A percentile compares a stretch with the other conserved stretches of the same genome.
Conservation (phyloP, 2,329 filamentous ascomycete species). For the Colletotrichum paranaense region DNA sequence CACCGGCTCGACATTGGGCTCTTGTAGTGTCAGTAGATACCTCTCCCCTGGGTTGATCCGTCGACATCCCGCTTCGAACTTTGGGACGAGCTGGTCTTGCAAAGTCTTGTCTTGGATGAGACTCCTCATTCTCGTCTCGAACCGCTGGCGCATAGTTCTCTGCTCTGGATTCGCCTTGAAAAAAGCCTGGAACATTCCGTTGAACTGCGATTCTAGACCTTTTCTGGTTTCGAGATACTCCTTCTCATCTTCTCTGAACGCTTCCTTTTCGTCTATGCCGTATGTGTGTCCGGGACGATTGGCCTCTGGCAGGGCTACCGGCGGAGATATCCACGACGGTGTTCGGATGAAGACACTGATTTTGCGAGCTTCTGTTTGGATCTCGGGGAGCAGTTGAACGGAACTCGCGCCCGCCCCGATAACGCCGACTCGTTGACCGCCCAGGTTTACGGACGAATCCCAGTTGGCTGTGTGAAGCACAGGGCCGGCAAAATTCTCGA, state of each 20-base stretch:
- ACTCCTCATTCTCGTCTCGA: neutral
- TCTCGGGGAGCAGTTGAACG: conserved; percentile 54
- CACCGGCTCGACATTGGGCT: conserved; percentile 52
- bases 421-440: conserved; percentile 49
- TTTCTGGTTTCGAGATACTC: conserved; percentile 43
- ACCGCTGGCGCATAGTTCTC: neutral
- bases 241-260: conserved; percentile 16
- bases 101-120: neutral
- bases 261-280: neutral
- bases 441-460: conserved; percentile 51
- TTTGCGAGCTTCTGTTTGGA: conserved; percentile 52
- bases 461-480: conserved; percentile 58
- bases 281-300: conserved; percentile 33
- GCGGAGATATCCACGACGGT: conserved; percentile 57
- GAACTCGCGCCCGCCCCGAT: conserved; percentile 48
- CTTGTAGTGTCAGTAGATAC: conserved; percentile 53
- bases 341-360: conserved; percentile 58
- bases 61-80: conserved; percentile 40
- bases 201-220: conserved; percentile 50
- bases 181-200: conserved; percentile 53
- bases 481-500: conserved; percentile 57
- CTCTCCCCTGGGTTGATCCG: conserved; percentile 49
- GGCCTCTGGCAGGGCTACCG: conserved; percentile 18
- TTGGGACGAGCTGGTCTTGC: conserved; percentile 37
- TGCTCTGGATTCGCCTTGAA: conserved; percentile 44